Conservation (phyloP, 148 eudicot species). For the Diospyros lotus region DNA sequence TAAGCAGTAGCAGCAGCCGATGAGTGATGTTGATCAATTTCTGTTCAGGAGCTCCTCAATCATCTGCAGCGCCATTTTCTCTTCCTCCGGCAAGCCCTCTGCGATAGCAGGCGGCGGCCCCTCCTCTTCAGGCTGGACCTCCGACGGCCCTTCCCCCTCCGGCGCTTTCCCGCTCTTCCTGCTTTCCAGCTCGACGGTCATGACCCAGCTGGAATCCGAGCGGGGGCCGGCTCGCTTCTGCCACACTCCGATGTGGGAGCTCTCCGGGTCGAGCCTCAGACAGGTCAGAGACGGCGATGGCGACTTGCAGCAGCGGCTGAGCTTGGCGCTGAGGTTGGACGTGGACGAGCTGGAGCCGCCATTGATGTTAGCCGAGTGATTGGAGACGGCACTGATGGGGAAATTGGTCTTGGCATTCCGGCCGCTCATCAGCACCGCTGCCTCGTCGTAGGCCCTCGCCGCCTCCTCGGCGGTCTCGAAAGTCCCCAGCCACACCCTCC, state of each 20-base stretch:
- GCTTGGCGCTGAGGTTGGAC: slow-evolving; percentile 38
- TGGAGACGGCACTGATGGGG: slow-evolving; percentile 8
- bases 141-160: not conserved
- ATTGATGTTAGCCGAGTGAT: not conserved
- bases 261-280: slow-evolving; percentile 48
- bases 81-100: slow-evolving; percentile 40
- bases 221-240: slow-evolving; percentile 43
- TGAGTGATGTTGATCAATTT: slow-evolving; percentile 10
- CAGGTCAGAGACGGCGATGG: slow-evolving; percentile 50
- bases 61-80: slow-evolving; percentile 60
- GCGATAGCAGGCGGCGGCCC: not conserved
- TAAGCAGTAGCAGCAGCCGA: no score
- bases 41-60: slow-evolving; percentile 54
- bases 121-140: not conserved
- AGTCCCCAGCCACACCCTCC: slow-evolving; percentile 61
- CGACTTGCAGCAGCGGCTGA: slow-evolving; percentile 29
- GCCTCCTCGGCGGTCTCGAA: slow-evolving; percentile 58
- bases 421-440: slow-evolving; percentile 45
- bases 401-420: slow-evolving; percentile 54
- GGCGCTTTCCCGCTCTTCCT: not conserved
- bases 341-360: slow-evolving; percentile 14
- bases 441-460: slow-evolving; percentile 53
- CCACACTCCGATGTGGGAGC: slow-evolving; percentile 53
- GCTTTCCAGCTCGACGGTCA: slow-evolving; percentile 44
- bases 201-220: slow-evolving; percentile 44